phyloP scores from a whole-genome alignment of 228 moss, liverwort and hornwort genomes.

The Sphagnum fallax region DNA sequence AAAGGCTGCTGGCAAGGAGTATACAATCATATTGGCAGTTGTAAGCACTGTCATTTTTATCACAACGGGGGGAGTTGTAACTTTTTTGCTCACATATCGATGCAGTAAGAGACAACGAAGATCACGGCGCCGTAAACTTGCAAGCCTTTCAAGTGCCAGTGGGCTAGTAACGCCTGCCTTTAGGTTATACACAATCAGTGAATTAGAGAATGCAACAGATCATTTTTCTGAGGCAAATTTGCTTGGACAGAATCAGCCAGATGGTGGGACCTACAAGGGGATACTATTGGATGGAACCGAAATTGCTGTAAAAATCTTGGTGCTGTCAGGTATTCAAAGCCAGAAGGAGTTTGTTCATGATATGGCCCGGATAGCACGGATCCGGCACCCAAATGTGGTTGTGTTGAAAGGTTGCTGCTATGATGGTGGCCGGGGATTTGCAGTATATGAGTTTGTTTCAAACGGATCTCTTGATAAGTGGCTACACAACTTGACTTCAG shows the following conservation, averaged over 20 bases:
- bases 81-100: conserved; percentile 84
- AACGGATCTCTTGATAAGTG: conserved; percentile 75
- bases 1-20: conserved; percentile 59
- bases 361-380: conserved; percentile 75
- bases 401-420: conserved; percentile 76
- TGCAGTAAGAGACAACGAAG: conserved; percentile 80
- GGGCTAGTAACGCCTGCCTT: conserved; percentile 58
- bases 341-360: conserved; percentile 83
- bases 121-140: conserved; percentile 58
- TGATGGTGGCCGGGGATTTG: conserved; percentile 62
- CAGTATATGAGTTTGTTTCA: conserved; percentile 71
- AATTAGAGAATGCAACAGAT: conserved; percentile 74
- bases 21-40: conserved; percentile 73
- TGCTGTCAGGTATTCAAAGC: conserved; percentile 64
- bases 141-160: conserved; percentile 45
- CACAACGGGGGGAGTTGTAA: conserved; percentile 74
- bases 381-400: conserved; percentile 75
- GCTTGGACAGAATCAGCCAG: conserved; percentile 52
- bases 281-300: conserved; percentile 44
- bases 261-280: conserved; percentile 68
- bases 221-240: conserved; percentile 71
- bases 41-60: conserved; percentile 75
- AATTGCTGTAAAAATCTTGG: conserved; percentile 69
- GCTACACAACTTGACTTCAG: conserved; percentile 54
- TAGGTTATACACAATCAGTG: conserved; percentile 76